Evolutionary conservation across 768 basidiomycete species (phyloP), one percentile per base, ranked within the genome.

Genomic region (Mycena vitilis): DNA sequence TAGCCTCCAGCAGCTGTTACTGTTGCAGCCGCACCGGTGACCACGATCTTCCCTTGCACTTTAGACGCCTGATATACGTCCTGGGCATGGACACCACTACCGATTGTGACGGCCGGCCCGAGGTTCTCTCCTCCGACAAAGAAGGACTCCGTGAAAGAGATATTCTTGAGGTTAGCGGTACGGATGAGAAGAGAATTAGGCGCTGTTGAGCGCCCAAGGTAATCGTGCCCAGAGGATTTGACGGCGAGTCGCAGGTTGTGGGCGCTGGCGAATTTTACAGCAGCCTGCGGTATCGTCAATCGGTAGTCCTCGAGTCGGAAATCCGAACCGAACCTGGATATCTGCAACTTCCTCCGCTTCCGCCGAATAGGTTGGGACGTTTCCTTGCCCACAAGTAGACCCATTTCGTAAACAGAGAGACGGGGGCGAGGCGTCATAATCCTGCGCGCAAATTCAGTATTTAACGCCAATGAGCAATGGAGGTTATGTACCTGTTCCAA

Each of bases 191-290:
- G 78, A 4, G 78, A 78, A 16, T 79, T 77, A 0, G 77, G 79
- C 22, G 79, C 83, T 2, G 83, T 80, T 23, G 84, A 85, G 11
- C 85, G 77, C 2, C 84, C 84, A 10, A 85, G 78, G 68, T 76
- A 82, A 60, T 85, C 84, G 60, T 85, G 83, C 0, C 83, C 80
- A 11, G 69, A 73, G 34, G 62, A 65, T 48, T 75, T 75, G 48
- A 81, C 70, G 9, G 74, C 77, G 5, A 78, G 51, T 6, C 73
- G 74, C 22, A 80, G 68, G 61, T 80, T 75, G 49, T 77, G 73
- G n/a, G 57, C 60, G 13, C 59, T 66, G 1, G 78, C 77, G 57
- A 81, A 81, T 38, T 72, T 73, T 10, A 81, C 73, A 10, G 78
- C 75, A 34, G 77, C 80, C 69, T 83, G 58, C 30, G 30, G 30